Evolutionary conservation across 1,284 basidiomycete species (phyloP).

Genomic region (Fistulina hepatica): DNA sequence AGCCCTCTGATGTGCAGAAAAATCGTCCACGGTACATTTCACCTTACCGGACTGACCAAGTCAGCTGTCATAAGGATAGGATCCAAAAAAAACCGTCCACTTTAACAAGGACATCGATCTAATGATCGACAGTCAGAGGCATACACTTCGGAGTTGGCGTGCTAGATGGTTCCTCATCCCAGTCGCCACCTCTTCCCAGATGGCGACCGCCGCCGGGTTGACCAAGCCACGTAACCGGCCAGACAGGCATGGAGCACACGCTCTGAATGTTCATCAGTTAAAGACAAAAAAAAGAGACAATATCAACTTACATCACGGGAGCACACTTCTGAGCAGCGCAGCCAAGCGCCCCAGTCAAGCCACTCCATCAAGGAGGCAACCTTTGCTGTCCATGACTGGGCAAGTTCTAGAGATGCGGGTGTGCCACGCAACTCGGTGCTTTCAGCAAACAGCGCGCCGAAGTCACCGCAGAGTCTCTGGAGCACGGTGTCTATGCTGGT

Average conservation of each 20-base stretch:
- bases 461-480: constrained; percentile 14
- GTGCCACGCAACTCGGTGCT: constrained; percentile 9
- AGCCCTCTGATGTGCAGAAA: no score
- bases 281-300: neutral
- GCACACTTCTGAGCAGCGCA: constrained; percentile 16
- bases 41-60: no score
- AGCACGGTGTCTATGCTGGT: constrained; percentile 14
- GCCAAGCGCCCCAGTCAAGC: constrained; percentile 16
- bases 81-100: no score
- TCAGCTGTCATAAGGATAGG: no score
- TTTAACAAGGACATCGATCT: no score
- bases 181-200: neutral
- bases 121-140: neutral
- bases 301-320: constrained; percentile 12
- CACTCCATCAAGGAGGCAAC: constrained; percentile 11
- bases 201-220: no score
- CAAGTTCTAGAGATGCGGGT: neutral
- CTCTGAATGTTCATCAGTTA: constrained; percentile 6
- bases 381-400: constrained; percentile 9
- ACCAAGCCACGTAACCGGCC: constrained; percentile 17
- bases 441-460: constrained; percentile 15
- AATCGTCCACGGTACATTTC: no score
- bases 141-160: neutral
- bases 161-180: neutral
- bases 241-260: constrained; percentile 15